phyloP scores from a whole-genome alignment of 257 asterid species.

The Eustoma russellianum region DNA sequence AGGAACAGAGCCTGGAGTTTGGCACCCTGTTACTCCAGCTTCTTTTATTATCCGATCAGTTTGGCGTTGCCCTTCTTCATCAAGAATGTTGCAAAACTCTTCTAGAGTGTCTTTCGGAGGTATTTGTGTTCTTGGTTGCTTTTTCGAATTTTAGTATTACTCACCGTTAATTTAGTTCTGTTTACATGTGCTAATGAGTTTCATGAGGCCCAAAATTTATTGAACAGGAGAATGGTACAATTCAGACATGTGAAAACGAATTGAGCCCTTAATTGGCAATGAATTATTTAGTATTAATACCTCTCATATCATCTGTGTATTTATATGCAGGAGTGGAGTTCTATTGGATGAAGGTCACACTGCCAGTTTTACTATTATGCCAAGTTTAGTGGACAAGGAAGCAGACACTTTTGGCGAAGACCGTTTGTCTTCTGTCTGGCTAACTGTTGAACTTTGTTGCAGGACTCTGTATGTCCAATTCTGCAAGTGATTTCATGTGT shows the following conservation, averaged over 20 bases:
- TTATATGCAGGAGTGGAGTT: conserved; percentile 93
- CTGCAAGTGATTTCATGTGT: conserved; percentile 80
- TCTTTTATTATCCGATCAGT: conserved; percentile 83
- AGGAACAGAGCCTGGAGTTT: conserved; percentile 32
- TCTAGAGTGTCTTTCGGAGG: conserved; percentile 86
- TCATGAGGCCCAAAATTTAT: conserved; percentile 29
- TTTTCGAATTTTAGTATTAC: not conserved
- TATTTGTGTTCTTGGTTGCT: conserved; percentile 21
- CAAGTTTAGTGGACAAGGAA: conserved; percentile 83
- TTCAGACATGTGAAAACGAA: conserved; percentile 38
- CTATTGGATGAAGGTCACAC: conserved; percentile 77
- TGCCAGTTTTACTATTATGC: conserved; percentile 75
- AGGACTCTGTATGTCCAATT: conserved; percentile 88
- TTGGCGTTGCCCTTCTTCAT: conserved; percentile 84
- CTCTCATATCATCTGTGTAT: conserved; percentile 48
- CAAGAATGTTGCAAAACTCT: conserved; percentile 94
- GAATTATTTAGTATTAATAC: conserved; percentile 46
- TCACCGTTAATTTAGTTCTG: not conserved
- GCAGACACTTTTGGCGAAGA: conserved; percentile 68
- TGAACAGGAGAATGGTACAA: conserved; percentile 50
- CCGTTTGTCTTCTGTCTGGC: conserved; percentile 30
- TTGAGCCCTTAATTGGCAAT: conserved; percentile 31
- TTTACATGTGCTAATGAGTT: conserved; percentile 20
- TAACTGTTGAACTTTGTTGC: conserved; percentile 67
- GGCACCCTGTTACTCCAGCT: conserved; percentile 70